Evolutionary conservation across 176 grass and related monocot genomes (phyloP), one percentile per base, ranked within the genome.

Genomic region (Melocanna baccifera): DNA sequence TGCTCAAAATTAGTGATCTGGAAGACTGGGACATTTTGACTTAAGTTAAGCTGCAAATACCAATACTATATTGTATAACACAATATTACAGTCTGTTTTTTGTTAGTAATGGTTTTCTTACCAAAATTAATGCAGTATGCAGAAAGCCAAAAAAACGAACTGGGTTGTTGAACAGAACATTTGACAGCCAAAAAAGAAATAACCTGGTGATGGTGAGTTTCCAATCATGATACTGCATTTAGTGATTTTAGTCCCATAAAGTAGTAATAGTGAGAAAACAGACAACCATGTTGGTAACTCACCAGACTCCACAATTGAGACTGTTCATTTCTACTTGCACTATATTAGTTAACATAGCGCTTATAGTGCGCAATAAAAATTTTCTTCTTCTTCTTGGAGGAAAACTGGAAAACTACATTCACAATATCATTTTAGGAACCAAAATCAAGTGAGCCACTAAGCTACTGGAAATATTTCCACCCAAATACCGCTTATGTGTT

Each of bases 171-270:
- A 26, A 56, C 52, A 42, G 6, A 37, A 19, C 63, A 76, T 46
- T 12, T 81, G 1, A 70, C 67, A 30, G 32, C 55, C 45, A 30
- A 88, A 65, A 34, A 58, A 45, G 5, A 76, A 46, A 46, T 55
- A 46, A 48, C 25, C 52, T 47, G 55, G 68, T 58, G 68, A 41
- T 57, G 36, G 22, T 59, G 59, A 45, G 45, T 67, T n/a, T 67
- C 39, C 50, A 23, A 47, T 70, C 28, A 85, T 16, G 55, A 26
- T 15, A 58, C 16, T 87, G 52, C 74, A 61, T 85, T 18, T 26
- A 82, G 16, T 81, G 52, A 64, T 61, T 86, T 23, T 26, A 76
- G 16, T 19, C 62, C 59, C 40, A 84, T 55, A 66, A 43, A 57
- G 28, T 55, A 46, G 10, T 36, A 30, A 73, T 18, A 23, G 20